Conservation (phyloP, 306 rosid species). For the Arachis stenosperma region DNA sequence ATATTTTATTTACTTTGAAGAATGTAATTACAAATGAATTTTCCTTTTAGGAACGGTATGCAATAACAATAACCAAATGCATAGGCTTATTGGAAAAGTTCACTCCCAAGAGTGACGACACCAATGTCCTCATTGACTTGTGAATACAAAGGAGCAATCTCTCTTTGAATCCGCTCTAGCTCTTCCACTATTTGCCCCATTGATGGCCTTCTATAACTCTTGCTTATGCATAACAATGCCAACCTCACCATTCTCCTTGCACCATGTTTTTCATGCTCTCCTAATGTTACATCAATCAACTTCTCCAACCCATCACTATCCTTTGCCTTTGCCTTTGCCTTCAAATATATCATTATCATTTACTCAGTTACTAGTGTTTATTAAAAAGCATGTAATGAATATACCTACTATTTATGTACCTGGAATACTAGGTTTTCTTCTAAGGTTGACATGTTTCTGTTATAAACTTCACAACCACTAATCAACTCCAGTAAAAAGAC, state of each 20-base stretch:
- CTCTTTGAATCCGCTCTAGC: slow-evolving; percentile 55
- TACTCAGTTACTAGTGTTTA: not conserved
- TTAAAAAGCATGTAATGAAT: too few relatives aligned
- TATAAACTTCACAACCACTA: slow-evolving; percentile 61
- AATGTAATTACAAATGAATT: slow-evolving; percentile 43
- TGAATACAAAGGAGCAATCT: slow-evolving; percentile 45
- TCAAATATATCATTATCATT: slow-evolving; percentile 31
- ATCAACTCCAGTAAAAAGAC: slow-evolving; percentile 74
- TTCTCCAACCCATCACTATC: slow-evolving; percentile 38
- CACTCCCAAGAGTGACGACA: slow-evolving; percentile 77
- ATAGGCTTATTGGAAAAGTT: slow-evolving; percentile 57
- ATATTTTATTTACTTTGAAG: slow-evolving; percentile 30
- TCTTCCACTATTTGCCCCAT: slow-evolving; percentile 55
- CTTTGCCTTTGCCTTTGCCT: slow-evolving; percentile 58
- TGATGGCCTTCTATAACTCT: slow-evolving; percentile 47
- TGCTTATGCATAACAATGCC: slow-evolving; percentile 50
- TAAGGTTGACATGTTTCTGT: slow-evolving; percentile 41
- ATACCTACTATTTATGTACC: slow-evolving; percentile 38
- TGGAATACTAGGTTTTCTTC: slow-evolving; percentile 50
- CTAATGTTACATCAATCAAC: slow-evolving; percentile 52
- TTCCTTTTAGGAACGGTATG: slow-evolving; percentile 8
- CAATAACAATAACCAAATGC: not conserved
- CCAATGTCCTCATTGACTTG: slow-evolving; percentile 54
- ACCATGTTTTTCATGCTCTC: slow-evolving; percentile 38
- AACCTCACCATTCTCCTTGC: slow-evolving; percentile 50